Evolutionary conservation across 768 basidiomycete species (phyloP).

Genomic region (Mycena floridula): DNA sequence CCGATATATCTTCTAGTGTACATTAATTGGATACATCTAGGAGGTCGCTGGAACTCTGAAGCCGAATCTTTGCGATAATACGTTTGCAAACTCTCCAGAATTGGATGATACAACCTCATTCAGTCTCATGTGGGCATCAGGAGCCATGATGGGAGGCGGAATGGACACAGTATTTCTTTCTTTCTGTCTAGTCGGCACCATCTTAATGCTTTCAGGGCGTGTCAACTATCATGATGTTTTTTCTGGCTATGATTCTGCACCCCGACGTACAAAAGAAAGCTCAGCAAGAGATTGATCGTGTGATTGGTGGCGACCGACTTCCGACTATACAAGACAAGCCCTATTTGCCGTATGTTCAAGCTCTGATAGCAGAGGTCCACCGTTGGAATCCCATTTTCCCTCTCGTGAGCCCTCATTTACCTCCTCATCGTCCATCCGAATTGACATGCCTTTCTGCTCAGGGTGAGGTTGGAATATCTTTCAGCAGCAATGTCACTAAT

Average conservation of each 20-base stretch:
- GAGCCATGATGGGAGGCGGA: neutral
- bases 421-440: too few species aligned
- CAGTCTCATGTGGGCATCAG: neutral
- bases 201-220: neutral
- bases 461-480: neutral
- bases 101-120: too few species aligned
- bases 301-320: conserved; percentile 15
- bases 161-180: neutral
- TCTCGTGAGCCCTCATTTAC: too few species aligned
- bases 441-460: neutral
- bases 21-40: too few species aligned
- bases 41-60: too few species aligned
- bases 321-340: conserved; percentile 17
- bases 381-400: too few species aligned
- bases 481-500: neutral
- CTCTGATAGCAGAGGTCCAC: conserved; percentile 1
- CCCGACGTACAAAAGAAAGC: conserved; percentile 20
- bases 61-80: too few species aligned
- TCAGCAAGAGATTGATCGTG: conserved; percentile 23
- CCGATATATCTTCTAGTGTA: too few species aligned
- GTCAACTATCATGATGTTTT: conserved; percentile 10
- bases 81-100: too few species aligned
- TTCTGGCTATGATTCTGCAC: conserved; percentile 21
- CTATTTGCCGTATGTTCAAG: conserved; percentile 18
- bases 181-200: neutral